Conservation (phyloP, 768 basidiomycete species). For the Suillus tomentosus region DNA sequence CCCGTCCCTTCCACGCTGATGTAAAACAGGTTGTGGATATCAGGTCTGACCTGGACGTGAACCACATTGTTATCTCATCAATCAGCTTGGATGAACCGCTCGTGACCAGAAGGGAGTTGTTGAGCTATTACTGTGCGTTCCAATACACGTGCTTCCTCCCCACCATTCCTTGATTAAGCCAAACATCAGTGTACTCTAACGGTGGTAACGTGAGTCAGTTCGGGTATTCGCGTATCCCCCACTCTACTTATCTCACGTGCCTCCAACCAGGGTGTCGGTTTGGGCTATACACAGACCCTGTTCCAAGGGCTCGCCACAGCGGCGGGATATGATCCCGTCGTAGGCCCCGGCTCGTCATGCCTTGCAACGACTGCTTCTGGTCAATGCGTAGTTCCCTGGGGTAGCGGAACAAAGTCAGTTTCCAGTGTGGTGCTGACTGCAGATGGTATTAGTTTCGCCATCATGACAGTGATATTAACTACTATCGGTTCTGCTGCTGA, state of each 20-base stretch:
- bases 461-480: slow-evolving; percentile 82
- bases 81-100: slow-evolving; percentile 59
- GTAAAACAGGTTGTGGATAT: slow-evolving; percentile 17
- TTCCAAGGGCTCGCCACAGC: slow-evolving; percentile 73
- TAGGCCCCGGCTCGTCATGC: slow-evolving; percentile 74
- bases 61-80: slow-evolving; percentile 39
- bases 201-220: slow-evolving; percentile 63
- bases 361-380: slow-evolving; percentile 57
- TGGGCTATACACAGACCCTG: slow-evolving; percentile 69
- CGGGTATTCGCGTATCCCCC: neutral
- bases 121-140: slow-evolving; percentile 75
- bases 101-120: slow-evolving; percentile 72
- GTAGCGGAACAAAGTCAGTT: slow-evolving; percentile 68
- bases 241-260: neutral
- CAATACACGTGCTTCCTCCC: neutral
- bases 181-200: slow-evolving; percentile 69
- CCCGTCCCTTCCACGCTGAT: slow-evolving; percentile 8
- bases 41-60: slow-evolving; percentile 10
- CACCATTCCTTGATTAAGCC: neutral
- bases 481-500: slow-evolving; percentile 57
- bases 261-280: slow-evolving; percentile 58
- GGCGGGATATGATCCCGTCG: slow-evolving; percentile 74
- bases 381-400: slow-evolving; percentile 80
- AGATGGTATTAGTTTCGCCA: slow-evolving; percentile 74
- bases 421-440: slow-evolving; percentile 76